Evolutionary conservation across 2,329 filamentous ascomycete species (phyloP).

Genomic region (Mycosphaerella sp.): DNA sequence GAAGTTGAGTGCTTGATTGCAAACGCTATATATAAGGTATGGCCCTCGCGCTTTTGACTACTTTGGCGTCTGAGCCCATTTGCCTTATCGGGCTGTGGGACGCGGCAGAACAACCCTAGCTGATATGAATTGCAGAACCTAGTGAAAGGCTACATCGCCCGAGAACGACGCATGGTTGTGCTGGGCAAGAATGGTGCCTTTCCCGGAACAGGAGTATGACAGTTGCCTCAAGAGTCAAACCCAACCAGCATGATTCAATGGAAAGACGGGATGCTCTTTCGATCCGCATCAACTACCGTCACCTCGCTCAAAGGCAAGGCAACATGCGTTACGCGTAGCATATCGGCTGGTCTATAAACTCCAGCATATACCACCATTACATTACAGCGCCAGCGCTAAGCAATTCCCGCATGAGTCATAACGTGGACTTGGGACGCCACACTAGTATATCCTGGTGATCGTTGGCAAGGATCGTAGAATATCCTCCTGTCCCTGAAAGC

Average conservation of each 20-base stretch:
- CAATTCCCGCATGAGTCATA: slow-evolving; percentile 4
- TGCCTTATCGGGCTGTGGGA: not conserved
- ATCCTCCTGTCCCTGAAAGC: not conserved
- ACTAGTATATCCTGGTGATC: not conserved
- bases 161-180: slow-evolving; percentile 83
- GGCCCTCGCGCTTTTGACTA: slow-evolving; percentile 24
- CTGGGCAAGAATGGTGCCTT: slow-evolving; percentile 89
- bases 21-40: slow-evolving; percentile 97
- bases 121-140: slow-evolving; percentile 55
- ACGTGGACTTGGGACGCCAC: not conserved
- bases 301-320: not conserved
- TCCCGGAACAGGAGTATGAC: slow-evolving; percentile 70
- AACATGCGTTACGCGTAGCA: not conserved
- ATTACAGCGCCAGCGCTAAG: not conserved
- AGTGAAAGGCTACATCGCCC: slow-evolving; percentile 97
- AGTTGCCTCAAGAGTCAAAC: not conserved
- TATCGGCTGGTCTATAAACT: not conserved
- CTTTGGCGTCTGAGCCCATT: slow-evolving; percentile 1
- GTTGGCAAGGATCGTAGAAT: slow-evolving; percentile 3
- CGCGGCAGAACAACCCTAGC: slow-evolving; percentile 7
- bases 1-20: slow-evolving; percentile 93
- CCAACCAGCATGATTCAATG: not conserved
- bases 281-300: not conserved
- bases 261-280: not conserved
- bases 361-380: not conserved